Evolutionary conservation across 176 grass and related monocot genomes (phyloP), one percentile per base, ranked within the genome.

Genomic region (Oryza brachyantha): DNA sequence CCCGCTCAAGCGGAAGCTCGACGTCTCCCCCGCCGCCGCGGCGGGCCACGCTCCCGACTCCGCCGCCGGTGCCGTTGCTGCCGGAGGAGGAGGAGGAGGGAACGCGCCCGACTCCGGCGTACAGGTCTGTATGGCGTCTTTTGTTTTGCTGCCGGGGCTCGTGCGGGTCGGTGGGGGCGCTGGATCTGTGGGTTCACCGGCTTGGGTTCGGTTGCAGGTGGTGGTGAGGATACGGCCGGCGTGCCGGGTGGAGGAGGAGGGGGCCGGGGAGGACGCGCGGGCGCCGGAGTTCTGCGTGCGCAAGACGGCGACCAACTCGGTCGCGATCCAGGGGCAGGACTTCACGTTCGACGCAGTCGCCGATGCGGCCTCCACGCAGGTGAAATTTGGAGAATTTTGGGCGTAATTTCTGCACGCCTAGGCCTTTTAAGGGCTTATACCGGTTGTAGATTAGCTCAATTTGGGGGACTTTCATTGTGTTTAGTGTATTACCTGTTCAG

Each of bases 311-410:
- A 58, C 19, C 74, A 90, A 84, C 84, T 91, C 90, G 11, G 64
- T 97, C 58, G 86, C 88, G 37, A 86, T 93, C 80, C 78, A 80
- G 29, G 93, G 91, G 13, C 93, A 89, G 79, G 89, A 84, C 71
- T 97, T 93, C 80, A 97, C 93, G 3, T 97, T 97, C 39, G 93
- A 97, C 55, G 91, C 93, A 0, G 85, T 97, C 26, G 85, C 93
- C 12, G 93, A 97, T 21, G 76, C 80, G 29, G 34, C 21, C 22
- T 93, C 90, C 55, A 80, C 83, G 21, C 93, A 97, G 88, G 93
- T 97, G 37, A 60, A 42, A 73, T 27, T 80, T 65, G 16, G 50
- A 5, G 0, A 24, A 40, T 24, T 75, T 69, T 40, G 54, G 64
- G 13, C 2, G 21, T 50, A 22, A 11, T 59, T 64, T 80, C 31